A percentile compares a stretch with the other conserved stretches of the same genome.
Conservation (phyloP, 306 rosid species). For the Geum urbanum region DNA sequence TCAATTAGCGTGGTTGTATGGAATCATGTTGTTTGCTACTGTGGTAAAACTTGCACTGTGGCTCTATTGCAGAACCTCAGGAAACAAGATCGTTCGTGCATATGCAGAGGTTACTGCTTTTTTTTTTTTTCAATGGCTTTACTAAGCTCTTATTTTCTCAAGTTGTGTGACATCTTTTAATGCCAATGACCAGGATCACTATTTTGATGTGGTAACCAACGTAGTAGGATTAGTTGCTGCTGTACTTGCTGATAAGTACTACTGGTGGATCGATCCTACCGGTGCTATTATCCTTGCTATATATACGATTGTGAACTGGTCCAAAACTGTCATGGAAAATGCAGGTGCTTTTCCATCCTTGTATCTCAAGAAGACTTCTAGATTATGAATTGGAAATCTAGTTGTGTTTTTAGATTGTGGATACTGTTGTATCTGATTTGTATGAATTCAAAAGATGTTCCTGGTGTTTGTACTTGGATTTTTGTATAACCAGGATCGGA, state of each 20-base stretch:
- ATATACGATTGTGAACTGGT: constrained; percentile 87
- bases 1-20: constrained; percentile 63
- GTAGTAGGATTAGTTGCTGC: constrained; percentile 84
- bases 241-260: constrained; percentile 68
- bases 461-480: neutral
- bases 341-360: constrained; percentile 48
- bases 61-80: constrained; percentile 77
- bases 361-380: neutral
- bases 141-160: neutral
- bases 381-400: neutral
- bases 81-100: constrained; percentile 82
- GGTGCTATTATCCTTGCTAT: constrained; percentile 90
- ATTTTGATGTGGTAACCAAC: constrained; percentile 90
- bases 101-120: constrained; percentile 59
- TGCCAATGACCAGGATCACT: constrained; percentile 70
- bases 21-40: constrained; percentile 75
- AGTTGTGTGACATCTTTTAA: constrained; percentile 12
- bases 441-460: neutral
- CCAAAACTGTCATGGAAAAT: constrained; percentile 83
- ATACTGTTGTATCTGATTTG: neutral
- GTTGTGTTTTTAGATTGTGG: neutral
- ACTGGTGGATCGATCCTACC: constrained; percentile 92
- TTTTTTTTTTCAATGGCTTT: neutral
- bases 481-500: neutral
- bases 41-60: constrained; percentile 77